Conservation (phyloP, 805 yeast species). For the Spathaspora gorwiae region DNA sequence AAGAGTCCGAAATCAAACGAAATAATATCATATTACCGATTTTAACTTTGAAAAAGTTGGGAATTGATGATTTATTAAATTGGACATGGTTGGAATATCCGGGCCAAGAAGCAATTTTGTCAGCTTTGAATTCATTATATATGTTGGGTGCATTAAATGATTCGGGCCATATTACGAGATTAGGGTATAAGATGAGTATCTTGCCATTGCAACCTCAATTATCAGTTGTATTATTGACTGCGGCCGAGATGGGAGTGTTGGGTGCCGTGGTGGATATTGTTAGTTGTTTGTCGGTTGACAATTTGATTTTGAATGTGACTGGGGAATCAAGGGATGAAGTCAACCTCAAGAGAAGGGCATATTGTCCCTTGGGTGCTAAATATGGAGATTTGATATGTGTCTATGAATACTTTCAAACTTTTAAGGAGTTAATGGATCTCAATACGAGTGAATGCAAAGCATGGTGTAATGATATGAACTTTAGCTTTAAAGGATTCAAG, state of each 20-base stretch:
- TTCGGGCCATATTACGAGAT: slow-evolving; percentile 65
- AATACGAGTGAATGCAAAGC: slow-evolving; percentile 52
- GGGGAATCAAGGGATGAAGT: slow-evolving; percentile 81
- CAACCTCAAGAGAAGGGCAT: slow-evolving; percentile 64
- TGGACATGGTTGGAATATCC: slow-evolving; percentile 97
- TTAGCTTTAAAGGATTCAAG: slow-evolving; percentile 74
- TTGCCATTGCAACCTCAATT: slow-evolving; percentile 91
- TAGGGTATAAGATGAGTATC: slow-evolving; percentile 84
- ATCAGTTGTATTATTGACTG: slow-evolving; percentile 76
- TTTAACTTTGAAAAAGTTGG: slow-evolving; percentile 74
- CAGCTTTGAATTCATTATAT: slow-evolving; percentile 76
- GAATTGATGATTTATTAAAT: slow-evolving; percentile 74
- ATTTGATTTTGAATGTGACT: slow-evolving; percentile 72
- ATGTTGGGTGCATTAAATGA: slow-evolving; percentile 76
- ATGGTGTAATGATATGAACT: slow-evolving; percentile 80
- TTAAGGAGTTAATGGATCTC: slow-evolving; percentile 24
- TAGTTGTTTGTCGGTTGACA: slow-evolving; percentile 90
- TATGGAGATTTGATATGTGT: slow-evolving; percentile 82
- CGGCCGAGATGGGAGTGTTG: slow-evolving; percentile 55
- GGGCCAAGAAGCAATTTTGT: slow-evolving; percentile 65
- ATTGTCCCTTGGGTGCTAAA: slow-evolving; percentile 65
- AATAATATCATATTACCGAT: slow-evolving; percentile 83
- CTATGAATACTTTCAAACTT: slow-evolving; percentile 67
- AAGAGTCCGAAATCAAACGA: slow-evolving; percentile 90
- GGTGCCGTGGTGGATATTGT: slow-evolving; percentile 79